Conservation (phyloP, 2,329 filamentous ascomycete species). For the Lecanoromycetidae sp. region DNA sequence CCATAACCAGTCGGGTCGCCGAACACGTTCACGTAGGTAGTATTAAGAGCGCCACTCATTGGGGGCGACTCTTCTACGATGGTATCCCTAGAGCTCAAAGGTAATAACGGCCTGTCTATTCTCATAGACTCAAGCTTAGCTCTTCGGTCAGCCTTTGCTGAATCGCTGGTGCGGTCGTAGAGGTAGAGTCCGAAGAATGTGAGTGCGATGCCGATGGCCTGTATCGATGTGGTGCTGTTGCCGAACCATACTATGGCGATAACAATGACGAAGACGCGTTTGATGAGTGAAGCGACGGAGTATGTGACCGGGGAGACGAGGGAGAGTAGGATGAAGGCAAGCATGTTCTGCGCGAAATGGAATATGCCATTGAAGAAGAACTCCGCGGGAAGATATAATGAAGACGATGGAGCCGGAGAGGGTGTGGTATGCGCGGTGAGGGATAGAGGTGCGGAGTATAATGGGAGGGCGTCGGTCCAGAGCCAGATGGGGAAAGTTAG, state of each 20-base stretch:
- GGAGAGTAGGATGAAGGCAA: constrained; percentile 84
- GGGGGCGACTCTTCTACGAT: constrained; percentile 5
- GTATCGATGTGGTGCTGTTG: constrained; percentile 69
- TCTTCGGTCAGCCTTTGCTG: constrained; percentile 73
- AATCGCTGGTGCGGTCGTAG: constrained; percentile 84
- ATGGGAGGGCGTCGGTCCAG: constrained; percentile 69
- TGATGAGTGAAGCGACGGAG: constrained; percentile 89
- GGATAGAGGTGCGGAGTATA: constrained; percentile 62
- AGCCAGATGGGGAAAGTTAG: constrained; percentile 88
- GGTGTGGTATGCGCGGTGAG: constrained; percentile 12
- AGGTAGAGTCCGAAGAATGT: constrained; percentile 90
- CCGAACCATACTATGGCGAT: constrained; percentile 95
- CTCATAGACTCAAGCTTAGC: constrained; percentile 54
- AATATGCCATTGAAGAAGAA: constrained; percentile 95
- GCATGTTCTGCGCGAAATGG: constrained; percentile 91
- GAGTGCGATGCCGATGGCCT: constrained; percentile 72
- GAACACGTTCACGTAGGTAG: constrained; percentile 17
- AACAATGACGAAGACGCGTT: constrained; percentile 92
- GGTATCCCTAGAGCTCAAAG: constrained; percentile 33
- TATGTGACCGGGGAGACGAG: constrained; percentile 95
- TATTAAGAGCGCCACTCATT: constrained; percentile 2
- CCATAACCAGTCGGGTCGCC: constrained; percentile 23
- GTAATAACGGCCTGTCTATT: constrained; percentile 50
- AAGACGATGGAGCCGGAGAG: constrained; percentile 35
- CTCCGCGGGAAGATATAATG: constrained; percentile 58